Base-by-base conservation (phyloP, 805 yeast genomes). In the Starmerella ratchasimensis region DNA sequence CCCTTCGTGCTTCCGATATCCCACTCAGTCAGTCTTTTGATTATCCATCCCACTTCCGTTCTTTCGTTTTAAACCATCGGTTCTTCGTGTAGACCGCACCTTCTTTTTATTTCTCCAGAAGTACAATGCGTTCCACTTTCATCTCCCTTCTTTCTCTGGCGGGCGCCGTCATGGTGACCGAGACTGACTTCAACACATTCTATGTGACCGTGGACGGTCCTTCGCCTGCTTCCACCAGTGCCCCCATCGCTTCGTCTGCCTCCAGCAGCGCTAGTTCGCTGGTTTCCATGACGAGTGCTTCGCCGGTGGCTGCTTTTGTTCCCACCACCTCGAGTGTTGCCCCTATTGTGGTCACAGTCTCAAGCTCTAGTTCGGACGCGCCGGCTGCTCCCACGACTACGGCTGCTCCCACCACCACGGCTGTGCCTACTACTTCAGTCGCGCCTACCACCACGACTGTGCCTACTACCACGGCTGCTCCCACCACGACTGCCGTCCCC, bases 151-250 rank as follows among this genome's bases (percentile, higher is more conserved):
- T 44, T 27, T 33, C 48, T 17, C 36, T 39, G 22, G 40, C 47
- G 20, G n/a, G 17, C 26, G 52, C 50, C 19, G 48, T 35, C 14
- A 13, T 38, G n/a, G 46, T 48, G 39, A 43, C 46, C 21, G 43
- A 46, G 32, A 46, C 49, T n/a, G 51, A 35, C 28, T 42, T 38
- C 34, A 24, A 28, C 15, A 46, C 51, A 25, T 41, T 39, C 44
- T 42, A 36, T 29, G 51, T 46, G 9, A 48, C 53, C 7, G 46
- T 48, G 3, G 35, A 37, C 39, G 40, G 23, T 9, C 19, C 23
- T 30, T 36, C 41, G 28, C 36, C 30, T 9, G 20, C 14, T 9
- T 21, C 32, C 21, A 17, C 32, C 15, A 17, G 26, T 14, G 15
- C 39, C 16, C 15, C 44, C 9, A 3, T 26, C 3, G 14, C 33